phyloP scores from a whole-genome alignment of 371 early-diverging fungal species.

The Mortierella sp. region DNA sequence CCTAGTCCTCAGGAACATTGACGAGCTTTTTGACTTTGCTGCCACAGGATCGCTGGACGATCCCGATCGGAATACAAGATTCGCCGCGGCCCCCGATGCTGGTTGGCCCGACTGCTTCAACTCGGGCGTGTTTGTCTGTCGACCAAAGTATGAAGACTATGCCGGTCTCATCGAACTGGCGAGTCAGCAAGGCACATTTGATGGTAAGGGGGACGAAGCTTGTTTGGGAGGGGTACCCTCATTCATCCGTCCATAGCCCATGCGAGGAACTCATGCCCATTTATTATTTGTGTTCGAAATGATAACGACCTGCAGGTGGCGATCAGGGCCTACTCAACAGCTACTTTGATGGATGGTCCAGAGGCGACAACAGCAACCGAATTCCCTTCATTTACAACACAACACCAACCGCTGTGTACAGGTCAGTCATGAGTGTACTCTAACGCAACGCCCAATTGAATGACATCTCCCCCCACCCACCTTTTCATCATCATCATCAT shows the following conservation, averaged over 20 bases:
- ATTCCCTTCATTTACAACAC: conserved; percentile 94
- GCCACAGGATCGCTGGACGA: conserved; percentile 56
- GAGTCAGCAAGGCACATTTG: conserved; percentile 74
- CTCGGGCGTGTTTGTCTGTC: conserved; percentile 91
- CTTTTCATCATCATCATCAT: too few species aligned
- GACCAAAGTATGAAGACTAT: conserved; percentile 70
- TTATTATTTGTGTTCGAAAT: conserved; percentile 7
- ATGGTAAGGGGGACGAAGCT: conserved; percentile 61
- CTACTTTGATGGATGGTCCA: conserved; percentile 86
- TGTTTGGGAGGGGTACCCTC: too few species aligned
- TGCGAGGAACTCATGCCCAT: not conserved
- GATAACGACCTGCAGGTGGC: conserved; percentile 77
- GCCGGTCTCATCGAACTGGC: conserved; percentile 66
- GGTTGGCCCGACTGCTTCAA: conserved; percentile 97
- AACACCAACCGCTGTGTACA: conserved; percentile 89
- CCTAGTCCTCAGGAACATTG: conserved; percentile 81
- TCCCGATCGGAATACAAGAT: conserved; percentile 59
- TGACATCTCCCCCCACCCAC: too few species aligned
- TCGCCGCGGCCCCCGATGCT: conserved; percentile 87
- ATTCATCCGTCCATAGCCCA: too few species aligned
- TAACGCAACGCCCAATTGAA: too few species aligned
- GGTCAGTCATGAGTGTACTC: too few species aligned
- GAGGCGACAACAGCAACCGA: conserved; percentile 65
- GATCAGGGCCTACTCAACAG: conserved; percentile 95
- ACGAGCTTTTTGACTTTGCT: conserved; percentile 78